Evolutionary conservation across 2,329 filamentous ascomycete species (phyloP), one percentile per base, ranked within the genome.

Genomic region (Penicillium hesseltinei): DNA sequence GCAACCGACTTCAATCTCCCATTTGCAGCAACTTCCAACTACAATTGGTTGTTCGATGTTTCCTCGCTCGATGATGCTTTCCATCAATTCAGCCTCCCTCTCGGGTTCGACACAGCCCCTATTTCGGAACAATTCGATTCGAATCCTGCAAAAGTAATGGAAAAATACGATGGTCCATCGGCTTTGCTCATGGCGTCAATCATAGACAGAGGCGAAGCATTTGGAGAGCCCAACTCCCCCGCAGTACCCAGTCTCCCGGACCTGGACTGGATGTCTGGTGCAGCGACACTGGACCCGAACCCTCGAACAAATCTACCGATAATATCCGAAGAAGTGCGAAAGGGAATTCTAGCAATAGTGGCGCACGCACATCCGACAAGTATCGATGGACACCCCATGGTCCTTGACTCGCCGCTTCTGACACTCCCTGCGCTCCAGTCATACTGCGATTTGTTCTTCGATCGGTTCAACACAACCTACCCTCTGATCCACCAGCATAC

Each of bases 1-100:
- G 84, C 84, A 31, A 84, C 80, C 64, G 85, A 84, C 0, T 87
- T 87, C 67, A 87, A 87, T 54, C 84, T 85, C 73, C 84, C 84
- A 5, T 87, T 85, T 68, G 86, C 84, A 2, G 86, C 84, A 1
- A 83, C 83, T 58, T 77, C 78, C 60, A 84, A 87, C 55, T 87
- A 87, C 65, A 84, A 83, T 56, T 87, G 84, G 84, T 67, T 87
- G 2, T 87, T 87, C 63, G 80, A 83, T 39, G 66, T 72, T 13
- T 56, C 65, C 15, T 71, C 65, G 44, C 69, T 82, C 55, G 75
- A 78, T 52, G 69, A 71, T 33, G 68, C 64, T 9, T 71, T 71
- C 21, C 54, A 66, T 36, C 66, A 71, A 35, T 59, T 68, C 31
- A 68, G 69, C 36, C 51, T 68, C 4, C 66, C 67, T 1, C 47